phyloP scores from a whole-genome alignment of 108 stramenopile species.

The Stephanodiscus triporus region DNA sequence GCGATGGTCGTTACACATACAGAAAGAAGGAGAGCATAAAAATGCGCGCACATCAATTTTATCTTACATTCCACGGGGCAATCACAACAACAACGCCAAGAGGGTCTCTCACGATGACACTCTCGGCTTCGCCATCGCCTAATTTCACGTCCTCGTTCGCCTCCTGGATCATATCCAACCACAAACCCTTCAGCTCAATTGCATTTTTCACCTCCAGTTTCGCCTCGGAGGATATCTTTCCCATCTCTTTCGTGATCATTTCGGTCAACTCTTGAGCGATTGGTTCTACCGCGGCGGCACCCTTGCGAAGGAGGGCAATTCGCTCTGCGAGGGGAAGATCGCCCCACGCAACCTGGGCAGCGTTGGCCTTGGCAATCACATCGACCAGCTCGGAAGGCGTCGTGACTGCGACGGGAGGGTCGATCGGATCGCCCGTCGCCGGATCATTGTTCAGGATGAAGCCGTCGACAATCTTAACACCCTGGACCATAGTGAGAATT shows the following conservation, averaged over 20 bases:
- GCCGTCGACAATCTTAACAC: slow-evolving; percentile 64
- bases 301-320: slow-evolving; percentile 55
- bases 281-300: slow-evolving; percentile 40
- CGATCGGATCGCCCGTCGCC: slow-evolving; percentile 67
- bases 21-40: neutral
- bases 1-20: neutral
- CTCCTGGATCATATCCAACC: slow-evolving; percentile 62
- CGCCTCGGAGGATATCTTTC: slow-evolving; percentile 78
- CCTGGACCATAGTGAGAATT: slow-evolving; percentile 89
- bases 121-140: slow-evolving; percentile 48
- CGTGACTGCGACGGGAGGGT: slow-evolving; percentile 57
- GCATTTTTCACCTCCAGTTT: slow-evolving; percentile 68
- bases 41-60: slow-evolving; percentile 1
- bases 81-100: slow-evolving; percentile 83
- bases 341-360: slow-evolving; percentile 58
- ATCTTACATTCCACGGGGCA: slow-evolving; percentile 73
- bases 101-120: slow-evolving; percentile 69
- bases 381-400: slow-evolving; percentile 56
- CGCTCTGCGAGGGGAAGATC: slow-evolving; percentile 52
- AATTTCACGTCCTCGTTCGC: slow-evolving; percentile 50
- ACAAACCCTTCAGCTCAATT: slow-evolving; percentile 60
- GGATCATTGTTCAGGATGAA: slow-evolving; percentile 76
- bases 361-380: slow-evolving; percentile 48
- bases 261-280: slow-evolving; percentile 47
- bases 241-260: slow-evolving; percentile 78